Base-by-base conservation (phyloP, 2,329 filamentous ascomycete genomes). In the Claviceps sp. region DNA sequence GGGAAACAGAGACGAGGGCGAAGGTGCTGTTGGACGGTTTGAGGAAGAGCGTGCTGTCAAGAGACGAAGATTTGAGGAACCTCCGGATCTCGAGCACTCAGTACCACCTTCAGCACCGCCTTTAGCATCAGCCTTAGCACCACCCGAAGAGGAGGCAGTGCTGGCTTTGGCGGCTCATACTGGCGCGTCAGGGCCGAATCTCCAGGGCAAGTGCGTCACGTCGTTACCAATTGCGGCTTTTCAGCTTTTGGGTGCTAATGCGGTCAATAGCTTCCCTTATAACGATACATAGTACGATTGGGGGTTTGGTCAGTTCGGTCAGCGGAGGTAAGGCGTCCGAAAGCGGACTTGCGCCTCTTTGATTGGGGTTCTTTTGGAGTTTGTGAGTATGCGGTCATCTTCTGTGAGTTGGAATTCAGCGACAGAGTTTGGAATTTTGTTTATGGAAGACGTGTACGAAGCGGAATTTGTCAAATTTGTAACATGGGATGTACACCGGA, bases 71-170 rank as follows among this genome's bases (percentile, higher is more conserved):
- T 55, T 74, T 5, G 66, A 68, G 5, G 65, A 68, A 13, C 39
- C 53, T 4, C 62, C 64, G 4, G 61, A 59, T 3, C 34, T 55
- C n/a, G 56, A 61, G 11, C 64, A 68, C 16, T 60, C 63, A 8
- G 56, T 62, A 1, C 59, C 63, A 1, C 59, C 74, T 10, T 30
- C 24, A 30, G 26, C 26, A 30, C 26, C 26, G 1, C 26, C 26
- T 10, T 30, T 4, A 10, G 8, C 26, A 30, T 7, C 26, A 30
- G 7, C 8, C 7, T 30, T 34, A 34, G 30, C 10, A 1, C 59
- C 64, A 0, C 59, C 74, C 14, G 72, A 75, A 30, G 74, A 77
- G 53, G 73, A 75, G 52, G 72, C 72, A 5, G 70, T 77, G 13
- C 56, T 77, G 55, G 73, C 71, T 7, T 59, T 77, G 43, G 70